Percentiles rank a stretch among this genome's conserved stretches.
Evolutionary conservation across 2,329 filamentous ascomycete species (phyloP).

Genomic region (Aureobasidium namibiae): DNA sequence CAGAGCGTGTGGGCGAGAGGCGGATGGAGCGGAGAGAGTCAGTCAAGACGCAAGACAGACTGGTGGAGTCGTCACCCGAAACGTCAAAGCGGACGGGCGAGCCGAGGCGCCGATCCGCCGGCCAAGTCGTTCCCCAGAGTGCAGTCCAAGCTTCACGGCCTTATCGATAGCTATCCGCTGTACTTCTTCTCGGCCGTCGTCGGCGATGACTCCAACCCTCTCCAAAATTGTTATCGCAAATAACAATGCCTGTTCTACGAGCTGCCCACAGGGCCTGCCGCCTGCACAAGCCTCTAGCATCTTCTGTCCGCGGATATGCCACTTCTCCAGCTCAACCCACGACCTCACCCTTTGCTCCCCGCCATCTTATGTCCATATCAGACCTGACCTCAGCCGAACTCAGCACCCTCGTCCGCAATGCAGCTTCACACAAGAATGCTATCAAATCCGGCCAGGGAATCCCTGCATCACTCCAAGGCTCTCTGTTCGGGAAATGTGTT

Average conservation of each 20-base stretch:
- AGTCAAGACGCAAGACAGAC: not conserved
- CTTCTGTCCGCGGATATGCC: conserved; percentile 15
- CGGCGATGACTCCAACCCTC: conserved; percentile 6
- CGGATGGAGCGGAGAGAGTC: not conserved
- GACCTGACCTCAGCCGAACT: conserved; percentile 78
- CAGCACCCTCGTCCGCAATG: conserved; percentile 73
- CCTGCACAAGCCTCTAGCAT: not conserved
- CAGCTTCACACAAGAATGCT: conserved; percentile 62
- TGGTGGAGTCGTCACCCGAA: not conserved
- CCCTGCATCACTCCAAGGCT: conserved; percentile 50
- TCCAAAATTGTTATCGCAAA: not conserved
- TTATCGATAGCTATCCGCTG: conserved; percentile 2
- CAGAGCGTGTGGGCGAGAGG: not conserved
- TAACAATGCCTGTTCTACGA: conserved; percentile 9
- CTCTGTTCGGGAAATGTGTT: conserved; percentile 68
- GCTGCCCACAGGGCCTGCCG: not conserved
- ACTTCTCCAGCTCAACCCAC: conserved; percentile 25
- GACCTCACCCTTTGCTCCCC: conserved; percentile 55
- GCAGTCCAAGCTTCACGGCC: too few species aligned
- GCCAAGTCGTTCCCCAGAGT: not conserved
- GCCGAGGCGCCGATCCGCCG: not conserved
- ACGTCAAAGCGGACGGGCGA: not conserved
- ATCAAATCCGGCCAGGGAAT: conserved; percentile 57
- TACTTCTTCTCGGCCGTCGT: not conserved
- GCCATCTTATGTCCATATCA: conserved; percentile 85